Conservation (phyloP, 2,329 filamentous ascomycete species). For the Fusarium drepaniforme region DNA sequence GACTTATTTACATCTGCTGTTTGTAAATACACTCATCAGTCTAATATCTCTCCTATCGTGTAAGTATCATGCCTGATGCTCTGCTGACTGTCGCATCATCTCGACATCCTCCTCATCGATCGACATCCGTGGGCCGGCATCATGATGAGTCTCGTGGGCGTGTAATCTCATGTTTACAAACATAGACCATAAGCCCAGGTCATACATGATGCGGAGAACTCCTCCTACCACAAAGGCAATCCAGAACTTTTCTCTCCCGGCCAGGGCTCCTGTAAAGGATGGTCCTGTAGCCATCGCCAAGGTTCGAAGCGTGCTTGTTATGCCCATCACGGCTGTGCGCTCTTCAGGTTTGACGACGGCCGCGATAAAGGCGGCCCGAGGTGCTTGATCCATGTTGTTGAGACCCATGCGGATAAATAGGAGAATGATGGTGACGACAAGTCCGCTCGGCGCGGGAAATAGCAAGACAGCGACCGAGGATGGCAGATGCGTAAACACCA, state of each 20-base stretch:
- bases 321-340: conserved; percentile 77
- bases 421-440: conserved; percentile 65
- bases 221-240: conserved; percentile 72
- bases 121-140: background rate
- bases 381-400: conserved; percentile 78
- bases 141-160: conserved; percentile 51
- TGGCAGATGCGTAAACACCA: conserved; percentile 72
- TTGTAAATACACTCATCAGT: background rate
- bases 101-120: conserved; percentile 32
- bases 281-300: conserved; percentile 68
- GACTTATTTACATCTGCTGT: background rate
- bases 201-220: conserved; percentile 65
- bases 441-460: conserved; percentile 66
- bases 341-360: conserved; percentile 74
- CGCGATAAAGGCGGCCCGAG: conserved; percentile 74
- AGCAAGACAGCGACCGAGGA: conserved; percentile 71
- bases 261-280: conserved; percentile 66
- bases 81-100: conserved; percentile 13
- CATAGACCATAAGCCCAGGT: conserved; percentile 68
- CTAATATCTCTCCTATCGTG: background rate
- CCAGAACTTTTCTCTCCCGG: conserved; percentile 67
- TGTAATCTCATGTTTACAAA: conserved; percentile 70
- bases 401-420: conserved; percentile 71
- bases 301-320: conserved; percentile 71
- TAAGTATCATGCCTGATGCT: conserved; percentile 4